Percentiles rank a stretch among this genome's conserved stretches.
These are phyloP conservation scores for Prunus salicina DNA, from an alignment of 306 rosid genomes.

Conservation along the genomic window DNA sequence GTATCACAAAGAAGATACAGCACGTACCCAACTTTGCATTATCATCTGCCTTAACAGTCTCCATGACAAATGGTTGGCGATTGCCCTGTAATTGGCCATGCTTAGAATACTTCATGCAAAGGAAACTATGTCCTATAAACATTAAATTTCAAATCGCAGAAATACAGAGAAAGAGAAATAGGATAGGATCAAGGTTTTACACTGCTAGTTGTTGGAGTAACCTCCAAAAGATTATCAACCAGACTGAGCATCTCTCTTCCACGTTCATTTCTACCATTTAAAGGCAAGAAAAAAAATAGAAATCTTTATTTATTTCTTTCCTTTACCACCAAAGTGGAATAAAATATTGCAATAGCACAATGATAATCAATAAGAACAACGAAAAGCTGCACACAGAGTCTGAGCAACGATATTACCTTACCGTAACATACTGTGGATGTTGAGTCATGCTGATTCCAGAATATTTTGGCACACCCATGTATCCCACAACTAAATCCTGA, in stretches of 20 bases:
- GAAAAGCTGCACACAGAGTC: background rate
- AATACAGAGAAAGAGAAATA: slow-evolving; percentile 8
- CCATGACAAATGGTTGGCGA: slow-evolving; percentile 79
- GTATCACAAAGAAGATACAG: slow-evolving; percentile 4
- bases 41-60: slow-evolving; percentile 97
- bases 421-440: slow-evolving; percentile 96
- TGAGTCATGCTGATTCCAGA: slow-evolving; percentile 88
- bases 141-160: background rate
- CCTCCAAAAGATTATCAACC: slow-evolving; percentile 66
- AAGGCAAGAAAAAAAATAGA: slow-evolving; percentile 14
- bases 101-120: slow-evolving; percentile 4
- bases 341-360: background rate
- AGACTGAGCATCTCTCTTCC: slow-evolving; percentile 88
- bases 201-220: slow-evolving; percentile 56
- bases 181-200: slow-evolving; percentile 44
- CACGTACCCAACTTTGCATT: slow-evolving; percentile 77
- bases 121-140: background rate
- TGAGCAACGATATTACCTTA: slow-evolving; percentile 51
- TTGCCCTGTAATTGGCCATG: slow-evolving; percentile 53
- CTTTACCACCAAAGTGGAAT: background rate
- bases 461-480: slow-evolving; percentile 98
- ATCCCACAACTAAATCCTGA: slow-evolving; percentile 94
- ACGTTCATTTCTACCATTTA: slow-evolving; percentile 73
- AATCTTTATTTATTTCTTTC: background rate
- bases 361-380: background rate